Percentiles rank a stretch among this genome's conserved stretches.
Evolutionary conservation across 768 basidiomycete species (phyloP).

Genomic region (Rhodotorula graminis): DNA sequence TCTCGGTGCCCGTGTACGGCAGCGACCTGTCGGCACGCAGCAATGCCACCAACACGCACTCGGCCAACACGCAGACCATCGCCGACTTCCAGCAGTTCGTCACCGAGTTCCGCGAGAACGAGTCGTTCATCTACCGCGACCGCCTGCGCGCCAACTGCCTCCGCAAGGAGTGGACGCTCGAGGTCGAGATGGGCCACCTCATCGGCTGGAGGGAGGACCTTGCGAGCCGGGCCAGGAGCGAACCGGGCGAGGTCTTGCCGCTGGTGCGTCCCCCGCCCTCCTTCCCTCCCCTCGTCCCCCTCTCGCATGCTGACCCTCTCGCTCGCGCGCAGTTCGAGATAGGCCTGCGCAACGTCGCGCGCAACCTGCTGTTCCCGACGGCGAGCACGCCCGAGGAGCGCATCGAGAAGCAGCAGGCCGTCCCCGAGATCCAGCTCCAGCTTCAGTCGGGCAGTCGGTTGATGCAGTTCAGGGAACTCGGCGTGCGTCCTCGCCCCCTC

Average conservation of each 20-base stretch:
- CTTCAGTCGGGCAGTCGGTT: slow-evolving; percentile 86
- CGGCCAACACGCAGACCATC: slow-evolving; percentile 32
- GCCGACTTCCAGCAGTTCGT: slow-evolving; percentile 33
- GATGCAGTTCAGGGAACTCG: slow-evolving; percentile 87
- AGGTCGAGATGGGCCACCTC: slow-evolving; percentile 69
- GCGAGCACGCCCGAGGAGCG: slow-evolving; percentile 37
- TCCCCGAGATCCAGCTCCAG: slow-evolving; percentile 77
- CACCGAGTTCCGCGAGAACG: slow-evolving; percentile 36
- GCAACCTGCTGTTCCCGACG: slow-evolving; percentile 75
- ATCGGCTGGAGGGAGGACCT: slow-evolving; percentile 85
- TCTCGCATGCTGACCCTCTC: background rate
- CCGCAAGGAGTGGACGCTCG: slow-evolving; percentile 76
- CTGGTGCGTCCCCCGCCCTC: slow-evolving; percentile 55
- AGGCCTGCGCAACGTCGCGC: slow-evolving; percentile 78
- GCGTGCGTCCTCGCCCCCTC: slow-evolving; percentile 51
- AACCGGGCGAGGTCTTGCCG: slow-evolving; percentile 81
- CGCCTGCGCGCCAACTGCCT: slow-evolving; percentile 83
- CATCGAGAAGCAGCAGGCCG: slow-evolving; percentile 42
- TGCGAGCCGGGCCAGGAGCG: slow-evolving; percentile 81
- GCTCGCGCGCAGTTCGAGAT: slow-evolving; percentile 68
- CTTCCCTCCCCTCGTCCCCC: background rate
- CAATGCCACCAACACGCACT: background rate
- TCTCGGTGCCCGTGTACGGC: slow-evolving; percentile 30
- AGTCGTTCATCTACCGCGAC: slow-evolving; percentile 52
- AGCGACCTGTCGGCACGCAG: slow-evolving; percentile 18